Evolutionary conservation across 2,329 filamentous ascomycete species (phyloP).

Genomic region (Trichophyton rubrum): DNA sequence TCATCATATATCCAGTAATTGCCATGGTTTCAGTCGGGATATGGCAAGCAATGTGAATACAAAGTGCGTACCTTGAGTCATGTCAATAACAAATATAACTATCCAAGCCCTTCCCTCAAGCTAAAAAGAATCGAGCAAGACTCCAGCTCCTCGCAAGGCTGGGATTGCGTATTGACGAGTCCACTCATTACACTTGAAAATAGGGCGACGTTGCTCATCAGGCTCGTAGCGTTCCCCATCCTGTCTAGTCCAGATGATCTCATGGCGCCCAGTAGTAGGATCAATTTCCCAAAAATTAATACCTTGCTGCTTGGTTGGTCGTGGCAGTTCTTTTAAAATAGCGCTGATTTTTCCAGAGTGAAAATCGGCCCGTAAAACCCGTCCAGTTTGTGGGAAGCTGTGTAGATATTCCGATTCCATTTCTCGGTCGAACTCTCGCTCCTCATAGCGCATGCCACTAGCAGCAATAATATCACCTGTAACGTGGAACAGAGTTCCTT

Average conservation of each 20-base stretch:
- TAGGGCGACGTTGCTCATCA: conserved; percentile 8
- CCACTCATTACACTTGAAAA: conserved; percentile 15
- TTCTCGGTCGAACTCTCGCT: conserved; percentile 3
- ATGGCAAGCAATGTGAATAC: no score
- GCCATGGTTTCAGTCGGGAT: no score
- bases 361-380: conserved; percentile 8
- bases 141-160: conserved; percentile 11
- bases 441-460: conserved; percentile 10
- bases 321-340: conserved; percentile 11
- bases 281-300: conserved; percentile 12
- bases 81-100: no score
- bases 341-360: conserved; percentile 9
- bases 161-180: conserved; percentile 10
- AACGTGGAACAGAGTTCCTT: conserved; percentile 11
- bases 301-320: conserved; percentile 11
- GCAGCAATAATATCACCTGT: conserved; percentile 12
- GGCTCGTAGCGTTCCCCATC: conserved; percentile 11
- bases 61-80: no score
- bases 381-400: conserved; percentile 8
- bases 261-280: conserved; percentile 3
- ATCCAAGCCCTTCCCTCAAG: background rate
- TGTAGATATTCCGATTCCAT: conserved; percentile 5
- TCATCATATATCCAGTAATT: no score
- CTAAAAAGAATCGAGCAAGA: conserved; percentile 7
- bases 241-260: conserved; percentile 12